Base-by-base conservation (phyloP, 352 stramenopile genomes). In the Pythium folliculosum region DNA sequence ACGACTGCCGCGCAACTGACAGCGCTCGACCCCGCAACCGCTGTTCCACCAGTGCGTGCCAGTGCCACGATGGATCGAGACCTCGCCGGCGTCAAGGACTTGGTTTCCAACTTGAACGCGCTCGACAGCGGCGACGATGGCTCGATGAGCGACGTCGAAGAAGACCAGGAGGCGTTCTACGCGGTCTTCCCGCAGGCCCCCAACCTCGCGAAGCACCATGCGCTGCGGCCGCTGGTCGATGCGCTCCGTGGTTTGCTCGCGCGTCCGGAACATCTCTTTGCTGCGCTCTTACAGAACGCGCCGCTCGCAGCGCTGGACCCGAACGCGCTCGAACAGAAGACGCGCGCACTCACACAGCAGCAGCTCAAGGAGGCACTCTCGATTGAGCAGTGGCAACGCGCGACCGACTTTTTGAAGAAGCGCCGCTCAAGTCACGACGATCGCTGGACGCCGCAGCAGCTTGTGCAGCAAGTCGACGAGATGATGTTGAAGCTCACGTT, bases 401-500 rank as follows among this genome's bases (percentile, higher is more conserved):
- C 86, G 27, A 45, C 77, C 19, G 62, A 72, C 30, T 65, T 65
- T 47, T 32, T 62, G 3, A 37, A 60, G 3, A 37, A 60, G 65
- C 22, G 49, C 23, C 35, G 38, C 12, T 40, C 32, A 17, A 59
- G n/a, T 7, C 50, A 44, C 19, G 32, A 64, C 25, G 66, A 68
- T 21, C 35, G n/a, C 22, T 72, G 66, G 59, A 63, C 74, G 13
- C 60, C 67, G 27, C 50, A 23, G 10, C 48, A 52, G 27, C 57
- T 70, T 22, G 43, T 38, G 8, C 53, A 63, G 12, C 55, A 72
- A 48, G 71, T 75, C 9, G 78, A 90, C 53, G 44, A 69, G 55
- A 76, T 82, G 72, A 78, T 91, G 76, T 59, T 80, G 23, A 91
- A 91, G 71, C 62, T 81, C 25, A 63, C 68, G 60, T 45, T 90